Evolutionary conservation across 768 basidiomycete species (phyloP).

Genomic region (Boletus sensibilis): DNA sequence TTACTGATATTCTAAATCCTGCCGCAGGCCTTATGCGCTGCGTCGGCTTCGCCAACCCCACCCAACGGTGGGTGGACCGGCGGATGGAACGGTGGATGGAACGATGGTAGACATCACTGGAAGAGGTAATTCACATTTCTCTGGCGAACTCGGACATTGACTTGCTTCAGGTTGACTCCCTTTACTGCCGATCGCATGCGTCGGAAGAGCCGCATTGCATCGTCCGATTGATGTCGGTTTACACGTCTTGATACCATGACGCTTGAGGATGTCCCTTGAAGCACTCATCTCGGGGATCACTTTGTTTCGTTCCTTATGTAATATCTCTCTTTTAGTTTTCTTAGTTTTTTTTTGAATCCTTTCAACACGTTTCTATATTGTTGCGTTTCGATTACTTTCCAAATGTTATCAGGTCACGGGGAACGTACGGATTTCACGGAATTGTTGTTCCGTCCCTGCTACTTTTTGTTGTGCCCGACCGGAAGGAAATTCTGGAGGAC

Average conservation of each 20-base stretch:
- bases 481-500: not conserved
- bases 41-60: not conserved
- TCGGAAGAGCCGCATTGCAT: conserved; percentile 6
- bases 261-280: not conserved
- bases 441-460: not conserved
- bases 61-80: too few relatives aligned
- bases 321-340: not conserved
- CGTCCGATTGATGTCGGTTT: not conserved
- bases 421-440: not conserved
- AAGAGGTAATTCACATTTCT: conserved; percentile 2
- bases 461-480: not conserved
- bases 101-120: not conserved
- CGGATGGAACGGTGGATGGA: not conserved
- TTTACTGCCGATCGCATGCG: not conserved
- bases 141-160: not conserved
- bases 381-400: not conserved
- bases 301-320: not conserved
- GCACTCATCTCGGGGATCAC: not conserved
- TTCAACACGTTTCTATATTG: not conserved
- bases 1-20: not conserved
- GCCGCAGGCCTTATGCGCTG: not conserved
- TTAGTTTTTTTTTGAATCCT: not conserved
- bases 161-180: not conserved
- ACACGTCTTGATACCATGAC: not conserved
- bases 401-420: not conserved